These are phyloP conservation scores for Besnoitia besnoiti DNA, from an alignment of 169 alveolate genomes.

Conservation along the genomic window DNA sequence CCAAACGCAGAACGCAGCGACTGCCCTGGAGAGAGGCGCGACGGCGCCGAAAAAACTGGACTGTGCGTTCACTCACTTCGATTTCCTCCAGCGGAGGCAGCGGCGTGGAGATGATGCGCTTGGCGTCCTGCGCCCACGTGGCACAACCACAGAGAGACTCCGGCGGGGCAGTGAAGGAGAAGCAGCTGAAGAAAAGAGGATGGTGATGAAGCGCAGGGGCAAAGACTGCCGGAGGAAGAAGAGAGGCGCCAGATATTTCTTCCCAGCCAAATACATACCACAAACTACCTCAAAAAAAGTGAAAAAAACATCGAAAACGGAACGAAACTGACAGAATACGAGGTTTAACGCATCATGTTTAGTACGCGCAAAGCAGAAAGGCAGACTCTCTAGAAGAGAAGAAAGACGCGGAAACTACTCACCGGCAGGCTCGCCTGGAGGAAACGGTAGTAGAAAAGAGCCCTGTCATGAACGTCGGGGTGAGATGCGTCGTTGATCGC, in stretches of 20 bases:
- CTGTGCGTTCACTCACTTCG: not conserved
- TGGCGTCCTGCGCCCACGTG: not conserved
- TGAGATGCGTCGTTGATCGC: not conserved
- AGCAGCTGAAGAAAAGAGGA: not conserved
- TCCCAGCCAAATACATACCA: no score
- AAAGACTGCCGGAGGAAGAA: not conserved
- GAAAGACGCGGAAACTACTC: not conserved
- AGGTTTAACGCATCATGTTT: no score
- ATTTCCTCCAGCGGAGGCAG: not conserved
- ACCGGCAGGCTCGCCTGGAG: not conserved
- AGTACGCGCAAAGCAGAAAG: not conserved
- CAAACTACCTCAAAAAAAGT: no score
- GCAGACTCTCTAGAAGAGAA: not conserved
- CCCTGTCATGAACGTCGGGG: conserved; percentile 53
- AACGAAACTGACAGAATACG: not conserved
- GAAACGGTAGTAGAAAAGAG: conserved; percentile 47
- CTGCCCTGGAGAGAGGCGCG: no score
- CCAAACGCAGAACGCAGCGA: no score
- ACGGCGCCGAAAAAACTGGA: no score
- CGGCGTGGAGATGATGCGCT: not conserved
- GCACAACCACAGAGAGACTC: not conserved
- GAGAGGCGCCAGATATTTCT: no score
- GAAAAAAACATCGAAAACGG: not conserved
- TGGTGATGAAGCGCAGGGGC: not conserved
- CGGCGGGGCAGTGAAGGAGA: not conserved